These are phyloP conservation scores for Lachancea nothofagi DNA, from an alignment of 805 yeast genomes.

Conservation along the genomic window DNA sequence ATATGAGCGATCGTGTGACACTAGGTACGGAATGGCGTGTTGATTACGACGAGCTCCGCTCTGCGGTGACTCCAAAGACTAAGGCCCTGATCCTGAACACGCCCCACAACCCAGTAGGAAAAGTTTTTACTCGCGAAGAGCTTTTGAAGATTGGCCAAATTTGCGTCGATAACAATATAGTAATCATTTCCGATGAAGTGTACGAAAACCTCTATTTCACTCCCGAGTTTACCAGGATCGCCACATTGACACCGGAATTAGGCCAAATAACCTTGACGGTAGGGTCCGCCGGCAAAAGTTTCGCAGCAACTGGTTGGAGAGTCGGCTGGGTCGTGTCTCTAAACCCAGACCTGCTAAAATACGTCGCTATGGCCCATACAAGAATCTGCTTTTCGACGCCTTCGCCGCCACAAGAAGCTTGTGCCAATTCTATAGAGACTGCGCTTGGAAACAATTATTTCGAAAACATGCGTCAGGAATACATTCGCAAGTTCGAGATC, in stretches of 20 bases:
- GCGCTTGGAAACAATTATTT: conserved; percentile 65
- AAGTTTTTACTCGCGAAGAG: conserved; percentile 74
- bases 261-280: conserved; percentile 77
- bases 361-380: conserved; percentile 85
- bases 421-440: conserved; percentile 64
- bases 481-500: conserved; percentile 64
- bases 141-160: conserved; percentile 68
- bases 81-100: conserved; percentile 84
- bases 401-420: conserved; percentile 89
- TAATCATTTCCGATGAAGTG: conserved; percentile 88
- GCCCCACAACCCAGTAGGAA: conserved; percentile 96
- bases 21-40: conserved; percentile 84
- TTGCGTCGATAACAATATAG: conserved; percentile 78
- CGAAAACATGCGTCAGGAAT: conserved; percentile 59
- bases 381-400: conserved; percentile 90
- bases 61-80: conserved; percentile 67
- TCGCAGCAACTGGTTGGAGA: conserved; percentile 99
- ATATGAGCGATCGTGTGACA: conserved; percentile 55
- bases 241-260: conserved; percentile 74
- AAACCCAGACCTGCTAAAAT: conserved; percentile 70
- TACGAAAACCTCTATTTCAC: conserved; percentile 83
- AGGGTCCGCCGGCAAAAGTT: conserved; percentile 96
- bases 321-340: conserved; percentile 89
- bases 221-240: conserved; percentile 69
- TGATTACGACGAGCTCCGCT: conserved; percentile 70